phyloP scores from a whole-genome alignment of 257 asterid species.

The Fraxinus americana region DNA sequence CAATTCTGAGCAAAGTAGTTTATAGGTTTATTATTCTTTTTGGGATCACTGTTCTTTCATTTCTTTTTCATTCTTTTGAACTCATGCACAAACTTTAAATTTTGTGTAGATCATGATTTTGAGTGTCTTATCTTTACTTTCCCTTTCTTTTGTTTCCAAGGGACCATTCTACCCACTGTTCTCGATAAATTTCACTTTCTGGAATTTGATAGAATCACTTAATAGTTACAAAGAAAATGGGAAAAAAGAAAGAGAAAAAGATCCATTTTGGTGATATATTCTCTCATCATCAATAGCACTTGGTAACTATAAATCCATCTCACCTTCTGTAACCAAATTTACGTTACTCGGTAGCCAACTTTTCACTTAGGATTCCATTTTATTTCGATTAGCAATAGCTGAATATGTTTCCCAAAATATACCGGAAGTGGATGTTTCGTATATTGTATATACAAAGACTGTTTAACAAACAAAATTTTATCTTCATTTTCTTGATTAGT shows the following conservation, averaged over 20 bases:
- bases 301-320: not conserved
- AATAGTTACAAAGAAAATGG: not conserved
- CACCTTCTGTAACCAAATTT: not conserved
- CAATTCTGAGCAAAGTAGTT: not conserved
- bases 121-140: not conserved
- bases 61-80: not conserved
- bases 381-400: not conserved
- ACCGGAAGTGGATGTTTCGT: not conserved
- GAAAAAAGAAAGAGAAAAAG: not conserved
- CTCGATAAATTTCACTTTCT: not conserved
- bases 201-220: not conserved
- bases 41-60: not conserved
- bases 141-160: not conserved
- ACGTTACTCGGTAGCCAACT: not conserved
- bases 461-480: not conserved
- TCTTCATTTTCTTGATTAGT: not conserved
- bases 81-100: not conserved
- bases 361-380: not conserved
- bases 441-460: too few relatives aligned
- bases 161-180: not conserved
- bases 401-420: too few relatives aligned
- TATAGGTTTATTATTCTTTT: not conserved
- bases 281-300: not conserved
- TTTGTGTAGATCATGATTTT: not conserved
- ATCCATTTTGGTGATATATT: not conserved